Conservation (phyloP, 495 filamentous ascomycete genomes). For the Platismatia glauca region DNA sequence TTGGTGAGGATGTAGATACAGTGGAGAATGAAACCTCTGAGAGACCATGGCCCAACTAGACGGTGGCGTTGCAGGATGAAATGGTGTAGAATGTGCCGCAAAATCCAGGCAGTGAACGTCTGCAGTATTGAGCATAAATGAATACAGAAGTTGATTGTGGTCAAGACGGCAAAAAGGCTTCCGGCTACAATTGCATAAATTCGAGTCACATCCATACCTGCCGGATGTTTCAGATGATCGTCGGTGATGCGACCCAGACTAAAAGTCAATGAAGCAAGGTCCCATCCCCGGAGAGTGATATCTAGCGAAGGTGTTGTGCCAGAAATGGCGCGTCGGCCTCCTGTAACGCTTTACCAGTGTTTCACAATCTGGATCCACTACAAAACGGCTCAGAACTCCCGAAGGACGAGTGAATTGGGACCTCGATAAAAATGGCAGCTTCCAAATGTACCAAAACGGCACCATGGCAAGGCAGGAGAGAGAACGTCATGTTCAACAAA, state of each 20-base stretch:
- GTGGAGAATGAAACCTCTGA: neutral
- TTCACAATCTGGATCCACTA: neutral
- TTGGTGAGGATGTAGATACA: neutral
- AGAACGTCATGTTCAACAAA: conserved; percentile 1
- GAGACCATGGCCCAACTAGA: neutral
- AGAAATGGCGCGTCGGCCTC: neutral
- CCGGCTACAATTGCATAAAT: neutral
- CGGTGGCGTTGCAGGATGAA: neutral
- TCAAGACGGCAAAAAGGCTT: neutral
- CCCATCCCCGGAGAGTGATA: neutral
- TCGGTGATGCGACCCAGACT: neutral
- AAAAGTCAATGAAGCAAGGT: neutral
- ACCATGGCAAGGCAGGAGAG: neutral
- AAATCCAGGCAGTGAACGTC: neutral
- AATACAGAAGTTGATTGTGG: neutral
- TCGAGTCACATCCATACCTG: neutral
- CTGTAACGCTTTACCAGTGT: neutral
- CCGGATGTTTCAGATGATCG: neutral
- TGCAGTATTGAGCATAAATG: neutral
- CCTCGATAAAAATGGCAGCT: neutral
- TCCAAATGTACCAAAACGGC: neutral
- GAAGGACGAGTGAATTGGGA: neutral
- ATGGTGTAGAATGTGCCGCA: neutral
- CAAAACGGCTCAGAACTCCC: neutral
- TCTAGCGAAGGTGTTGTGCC: neutral